Evolutionary conservation across 352 stramenopile species (phyloP).

Genomic region (Phytophthora quininea): DNA sequence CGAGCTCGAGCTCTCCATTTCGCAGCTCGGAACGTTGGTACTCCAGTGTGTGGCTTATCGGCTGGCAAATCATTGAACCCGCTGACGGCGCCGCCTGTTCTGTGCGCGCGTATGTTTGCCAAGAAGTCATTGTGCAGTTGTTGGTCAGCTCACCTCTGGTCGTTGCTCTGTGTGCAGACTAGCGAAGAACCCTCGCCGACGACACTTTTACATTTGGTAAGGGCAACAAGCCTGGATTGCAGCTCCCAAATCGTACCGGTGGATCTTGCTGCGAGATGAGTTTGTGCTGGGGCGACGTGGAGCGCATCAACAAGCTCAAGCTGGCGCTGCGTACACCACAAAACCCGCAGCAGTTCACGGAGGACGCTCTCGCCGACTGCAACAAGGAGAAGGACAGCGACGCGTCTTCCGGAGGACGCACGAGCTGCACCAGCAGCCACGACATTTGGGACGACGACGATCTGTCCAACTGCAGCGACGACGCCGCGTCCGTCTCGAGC

Average conservation of each 20-base stretch:
- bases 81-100: constrained; percentile 5
- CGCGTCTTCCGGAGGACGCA: constrained; percentile 40
- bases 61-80: constrained; percentile 6
- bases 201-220: constrained; percentile 35
- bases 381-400: constrained; percentile 30
- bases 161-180: background rate
- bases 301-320: constrained; percentile 44
- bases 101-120: background rate
- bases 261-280: constrained; percentile 24
- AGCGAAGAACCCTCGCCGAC: constrained; percentile 15
- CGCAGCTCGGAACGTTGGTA: background rate
- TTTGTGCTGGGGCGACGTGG: constrained; percentile 46
- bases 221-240: constrained; percentile 7
- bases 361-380: constrained; percentile 7
- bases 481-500: constrained; percentile 37
- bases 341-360: constrained; percentile 2
- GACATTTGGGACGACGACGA: constrained; percentile 62
- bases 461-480: constrained; percentile 46
- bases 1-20: no score
- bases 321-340: constrained; percentile 17
- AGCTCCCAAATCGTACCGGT: background rate
- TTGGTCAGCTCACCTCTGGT: background rate
- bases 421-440: constrained; percentile 53
- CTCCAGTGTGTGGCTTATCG: background rate
- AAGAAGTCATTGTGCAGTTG: constrained; percentile 9